Base-by-base conservation (phyloP, 1,284 basidiomycete genomes). In the Veloporphyrellus conicus region DNA sequence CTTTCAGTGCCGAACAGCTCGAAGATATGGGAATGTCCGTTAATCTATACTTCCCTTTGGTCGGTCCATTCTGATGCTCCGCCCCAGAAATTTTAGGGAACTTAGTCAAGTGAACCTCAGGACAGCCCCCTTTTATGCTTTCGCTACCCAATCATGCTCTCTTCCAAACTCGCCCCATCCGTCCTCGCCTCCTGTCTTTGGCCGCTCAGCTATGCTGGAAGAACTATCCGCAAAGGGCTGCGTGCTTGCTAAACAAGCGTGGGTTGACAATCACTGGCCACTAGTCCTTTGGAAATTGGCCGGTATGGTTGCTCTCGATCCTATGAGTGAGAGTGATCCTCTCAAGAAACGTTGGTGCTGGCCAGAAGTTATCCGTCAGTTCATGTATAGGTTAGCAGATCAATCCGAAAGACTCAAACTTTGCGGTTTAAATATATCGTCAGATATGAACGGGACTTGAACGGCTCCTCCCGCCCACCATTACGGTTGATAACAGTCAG, bases 231-330 rank as follows among this genome's bases (percentile, higher is more conserved):
- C 65, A 22, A 68, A 63, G 6, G 85, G 80, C 0, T 87, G 84
- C 51, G 67, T 62, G 3, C 72, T 85, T n/a, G 84, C 77, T 3
- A 84, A 80, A 4, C 73, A 81, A 52, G 63, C 73, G 25, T 99
- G 95, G 95, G 84, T 96, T 1, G 77, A 87, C 32, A 96, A 97
- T 60, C 93, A 97, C 58, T 99, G 92, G 89, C 63, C 71, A 5
- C 68, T 94, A 36, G 83, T 99, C 35, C 73, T 99, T 6, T 99
- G 96, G 96, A 99, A 99, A 67, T 69, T 97, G 10, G 90, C 93
- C 1, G 87, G 88, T 4, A 81, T 91, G 74, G 83, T 84, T 1
- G 74, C 77, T 32, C 74, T 92, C 4, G 79, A 88, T 53, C 91
- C 91, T 1, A 64, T 74, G 22, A 69, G 73, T 34, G 83, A 87